Percentiles rank a stretch among this genome's conserved stretches.
phyloP scores from a whole-genome alignment of 768 basidiomycete genomes.

The Lanmaoa rubissima region DNA sequence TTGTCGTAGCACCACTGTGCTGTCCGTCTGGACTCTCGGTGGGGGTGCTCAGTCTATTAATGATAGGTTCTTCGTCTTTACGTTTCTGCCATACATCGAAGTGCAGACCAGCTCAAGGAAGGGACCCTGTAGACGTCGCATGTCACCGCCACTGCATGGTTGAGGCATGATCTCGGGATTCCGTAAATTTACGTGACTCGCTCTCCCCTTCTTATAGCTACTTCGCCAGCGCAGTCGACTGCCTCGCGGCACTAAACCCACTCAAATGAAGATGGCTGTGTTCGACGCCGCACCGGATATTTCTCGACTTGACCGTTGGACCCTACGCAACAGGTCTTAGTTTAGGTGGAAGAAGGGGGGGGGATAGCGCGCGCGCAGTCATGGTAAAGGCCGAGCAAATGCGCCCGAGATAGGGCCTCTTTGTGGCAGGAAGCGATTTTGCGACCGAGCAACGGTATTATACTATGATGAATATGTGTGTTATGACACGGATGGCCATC shows the following conservation, averaged over 20 bases:
- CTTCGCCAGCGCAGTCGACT: constrained; percentile 4
- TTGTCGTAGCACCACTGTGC: constrained; percentile 9
- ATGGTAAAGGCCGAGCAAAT: constrained; percentile 12
- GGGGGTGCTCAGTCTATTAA: constrained; percentile 17
- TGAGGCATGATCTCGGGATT: constrained; percentile 29
- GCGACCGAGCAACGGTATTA: constrained; percentile 1
- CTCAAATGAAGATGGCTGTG: constrained; percentile 21
- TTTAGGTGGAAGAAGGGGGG: not conserved
- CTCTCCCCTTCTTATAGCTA: not conserved
- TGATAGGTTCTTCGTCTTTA: constrained; percentile 11
- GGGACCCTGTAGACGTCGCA: not conserved
- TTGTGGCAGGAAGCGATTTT: not conserved
- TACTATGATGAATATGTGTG: not conserved
- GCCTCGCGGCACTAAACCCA: constrained; percentile 11
- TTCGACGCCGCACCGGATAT: constrained; percentile 12
- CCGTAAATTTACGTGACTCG: constrained; percentile 28
- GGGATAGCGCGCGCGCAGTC: constrained; percentile 21
- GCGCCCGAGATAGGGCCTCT: constrained; percentile 1
- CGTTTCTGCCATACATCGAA: constrained; percentile 15
- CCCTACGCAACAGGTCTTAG: not conserved
- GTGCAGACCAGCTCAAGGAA: not conserved
- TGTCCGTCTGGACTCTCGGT: constrained; percentile 14
- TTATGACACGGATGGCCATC: not conserved
- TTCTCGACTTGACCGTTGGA: constrained; percentile 12
- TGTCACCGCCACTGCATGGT: constrained; percentile 33